A percentile compares a stretch with the other conserved stretches of the same genome.
phyloP scores from a whole-genome alignment of 306 rosid species.

The Purshia tridentata region DNA sequence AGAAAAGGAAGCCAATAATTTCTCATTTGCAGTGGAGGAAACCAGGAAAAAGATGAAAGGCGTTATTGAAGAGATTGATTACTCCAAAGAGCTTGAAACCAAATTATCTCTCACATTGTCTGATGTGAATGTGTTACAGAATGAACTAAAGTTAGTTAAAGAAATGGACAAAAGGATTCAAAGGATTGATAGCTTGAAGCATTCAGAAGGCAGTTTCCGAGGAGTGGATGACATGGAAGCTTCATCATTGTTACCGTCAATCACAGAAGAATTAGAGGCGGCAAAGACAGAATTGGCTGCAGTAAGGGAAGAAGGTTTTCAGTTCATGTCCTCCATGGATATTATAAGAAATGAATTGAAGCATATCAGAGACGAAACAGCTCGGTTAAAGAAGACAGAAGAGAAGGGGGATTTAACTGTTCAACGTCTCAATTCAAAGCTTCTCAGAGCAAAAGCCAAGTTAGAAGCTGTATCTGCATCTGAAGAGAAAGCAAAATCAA shows the following conservation, averaged over 20 bases:
- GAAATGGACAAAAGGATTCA: constrained; percentile 40
- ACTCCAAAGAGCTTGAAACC: constrained; percentile 58
- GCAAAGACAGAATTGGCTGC: constrained; percentile 65
- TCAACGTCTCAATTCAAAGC: constrained; percentile 61
- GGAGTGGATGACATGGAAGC: constrained; percentile 40
- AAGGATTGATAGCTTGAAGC: constrained; percentile 38
- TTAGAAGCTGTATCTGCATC: constrained; percentile 67
- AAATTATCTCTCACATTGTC: constrained; percentile 58
- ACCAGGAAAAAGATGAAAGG: constrained; percentile 43
- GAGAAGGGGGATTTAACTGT: constrained; percentile 40
- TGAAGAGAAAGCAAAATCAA: constrained; percentile 61
- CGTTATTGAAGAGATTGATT: constrained; percentile 45
- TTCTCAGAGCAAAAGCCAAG: constrained; percentile 71
- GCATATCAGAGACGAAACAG: constrained; percentile 48
- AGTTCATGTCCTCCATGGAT: constrained; percentile 86
- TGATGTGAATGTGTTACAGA: constrained; percentile 61
- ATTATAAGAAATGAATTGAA: constrained; percentile 71
- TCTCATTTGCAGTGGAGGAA: constrained; percentile 42
- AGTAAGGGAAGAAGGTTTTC: constrained; percentile 67
- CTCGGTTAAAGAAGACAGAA: constrained; percentile 49
- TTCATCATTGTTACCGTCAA: constrained; percentile 32
- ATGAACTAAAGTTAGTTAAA: constrained; percentile 49
- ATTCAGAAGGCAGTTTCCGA: constrained; percentile 27
- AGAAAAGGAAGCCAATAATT: constrained; percentile 48
- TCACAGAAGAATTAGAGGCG: constrained; percentile 54